Evolutionary conservation across 2,329 filamentous ascomycete genomes (phyloP).

Genomic region (Albophoma yamanashiensis): DNA sequence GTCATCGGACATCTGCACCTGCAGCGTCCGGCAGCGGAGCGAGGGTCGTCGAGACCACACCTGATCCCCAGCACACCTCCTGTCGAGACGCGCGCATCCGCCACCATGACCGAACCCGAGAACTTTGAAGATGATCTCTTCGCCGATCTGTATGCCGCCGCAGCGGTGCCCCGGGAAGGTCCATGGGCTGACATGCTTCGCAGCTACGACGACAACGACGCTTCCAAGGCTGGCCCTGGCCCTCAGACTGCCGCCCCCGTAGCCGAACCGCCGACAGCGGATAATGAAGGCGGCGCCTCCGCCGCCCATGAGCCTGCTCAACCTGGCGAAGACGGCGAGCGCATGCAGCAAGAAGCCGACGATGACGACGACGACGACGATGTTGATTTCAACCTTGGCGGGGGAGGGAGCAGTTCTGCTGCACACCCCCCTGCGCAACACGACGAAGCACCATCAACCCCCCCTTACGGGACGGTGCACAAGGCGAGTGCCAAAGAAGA

Average conservation of each 20-base stretch:
- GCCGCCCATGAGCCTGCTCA: slow-evolving; percentile 1
- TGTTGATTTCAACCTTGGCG: slow-evolving; percentile 48
- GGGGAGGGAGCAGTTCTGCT: slow-evolving; percentile 21
- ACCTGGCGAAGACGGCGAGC: slow-evolving; percentile 21
- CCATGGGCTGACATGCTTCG: slow-evolving; percentile 2
- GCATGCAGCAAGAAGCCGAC: slow-evolving; percentile 30
- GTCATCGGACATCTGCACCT: not conserved
- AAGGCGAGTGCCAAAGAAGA: slow-evolving; percentile 54
- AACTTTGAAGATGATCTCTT: slow-evolving; percentile 91
- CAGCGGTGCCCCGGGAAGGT: not conserved
- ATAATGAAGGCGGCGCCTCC: slow-evolving; percentile 14
- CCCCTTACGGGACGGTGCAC: slow-evolving; percentile 25
- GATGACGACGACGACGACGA: slow-evolving; percentile 44
- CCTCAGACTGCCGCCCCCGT: slow-evolving; percentile 17
- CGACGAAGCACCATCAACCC: slow-evolving; percentile 19
- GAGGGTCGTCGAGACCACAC: not conserved
- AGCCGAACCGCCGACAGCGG: slow-evolving; percentile 14
- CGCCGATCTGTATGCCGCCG: slow-evolving; percentile 68
- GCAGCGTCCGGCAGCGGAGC: not conserved
- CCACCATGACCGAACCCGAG: slow-evolving; percentile 64
- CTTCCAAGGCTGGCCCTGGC: slow-evolving; percentile 28
- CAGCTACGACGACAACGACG: slow-evolving; percentile 57
- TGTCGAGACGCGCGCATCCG: not conserved
- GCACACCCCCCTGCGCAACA: slow-evolving; percentile 13
- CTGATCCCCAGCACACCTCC: not conserved